Conservation (phyloP, 345 rosid species). For the Balakata baccata region DNA sequence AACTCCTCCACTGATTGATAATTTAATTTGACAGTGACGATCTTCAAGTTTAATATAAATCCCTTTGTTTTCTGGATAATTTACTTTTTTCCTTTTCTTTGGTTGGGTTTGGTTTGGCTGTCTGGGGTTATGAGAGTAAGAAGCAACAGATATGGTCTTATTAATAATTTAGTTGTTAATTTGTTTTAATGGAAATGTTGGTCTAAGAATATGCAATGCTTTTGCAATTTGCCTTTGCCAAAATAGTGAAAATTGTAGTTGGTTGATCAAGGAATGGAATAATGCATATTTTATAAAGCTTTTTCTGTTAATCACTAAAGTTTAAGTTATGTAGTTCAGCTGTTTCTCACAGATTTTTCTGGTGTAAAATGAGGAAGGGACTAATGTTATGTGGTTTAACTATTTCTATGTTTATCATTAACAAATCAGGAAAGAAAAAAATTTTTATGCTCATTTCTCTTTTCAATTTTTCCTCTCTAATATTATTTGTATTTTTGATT, state of each 20-base stretch:
- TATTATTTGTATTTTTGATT: background rate
- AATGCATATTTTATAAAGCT: background rate
- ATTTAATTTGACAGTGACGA: background rate
- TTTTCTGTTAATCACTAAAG: background rate
- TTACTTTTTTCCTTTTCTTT: background rate
- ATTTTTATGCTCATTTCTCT: background rate
- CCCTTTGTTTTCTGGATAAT: background rate
- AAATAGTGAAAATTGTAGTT: background rate
- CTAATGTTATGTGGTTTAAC: background rate
- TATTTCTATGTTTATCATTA: conserved; percentile 1
- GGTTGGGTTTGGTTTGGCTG: background rate
- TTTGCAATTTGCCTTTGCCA: background rate
- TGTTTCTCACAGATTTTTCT: background rate
- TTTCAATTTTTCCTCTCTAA: background rate
- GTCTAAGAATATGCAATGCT: background rate
- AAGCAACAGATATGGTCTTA: background rate
- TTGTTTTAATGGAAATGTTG: background rate
- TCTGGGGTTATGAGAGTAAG: background rate
- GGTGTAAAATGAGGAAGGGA: background rate
- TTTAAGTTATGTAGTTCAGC: background rate
- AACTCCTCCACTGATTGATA: no score
- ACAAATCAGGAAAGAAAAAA: background rate
- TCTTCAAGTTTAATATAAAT: background rate
- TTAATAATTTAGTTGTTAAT: background rate
- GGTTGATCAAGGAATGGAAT: background rate